Evolutionary conservation across 129 eudicot species (phyloP).

Genomic region (Smallanthus sonchifolius): DNA sequence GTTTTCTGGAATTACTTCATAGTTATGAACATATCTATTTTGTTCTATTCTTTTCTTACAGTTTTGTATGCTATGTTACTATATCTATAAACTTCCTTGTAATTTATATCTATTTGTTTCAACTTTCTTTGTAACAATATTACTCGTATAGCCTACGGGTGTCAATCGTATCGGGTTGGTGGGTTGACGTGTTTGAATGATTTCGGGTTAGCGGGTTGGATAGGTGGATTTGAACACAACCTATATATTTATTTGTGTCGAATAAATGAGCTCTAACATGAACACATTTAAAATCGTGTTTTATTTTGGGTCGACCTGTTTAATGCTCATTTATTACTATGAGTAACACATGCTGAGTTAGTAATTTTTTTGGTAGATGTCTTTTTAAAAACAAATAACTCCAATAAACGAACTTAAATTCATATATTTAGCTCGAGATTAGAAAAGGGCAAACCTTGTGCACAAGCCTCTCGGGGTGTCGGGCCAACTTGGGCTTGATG

Average conservation of each 20-base stretch:
- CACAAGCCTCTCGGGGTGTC: no score
- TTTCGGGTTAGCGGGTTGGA: no score
- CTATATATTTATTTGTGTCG: no score
- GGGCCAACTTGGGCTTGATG: no score
- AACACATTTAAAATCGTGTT: not conserved
- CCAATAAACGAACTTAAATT: not conserved
- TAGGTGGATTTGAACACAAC: no score
- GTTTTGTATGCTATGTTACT: conserved; percentile 24
- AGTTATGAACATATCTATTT: conserved; percentile 17
- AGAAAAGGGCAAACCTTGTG: not conserved
- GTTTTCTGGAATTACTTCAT: conserved; percentile 7
- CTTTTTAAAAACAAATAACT: not conserved
- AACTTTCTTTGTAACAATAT: not conserved
- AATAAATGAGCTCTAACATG: not conserved
- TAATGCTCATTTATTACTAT: not conserved
- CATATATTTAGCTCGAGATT: not conserved
- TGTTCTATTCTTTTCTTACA: conserved; percentile 24
- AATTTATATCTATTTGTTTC: not conserved
- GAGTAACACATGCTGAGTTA: not conserved
- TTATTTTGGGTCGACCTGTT: no score
- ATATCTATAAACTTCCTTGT: conserved; percentile 11
- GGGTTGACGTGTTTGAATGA: not conserved
- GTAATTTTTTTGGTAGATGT: not conserved
- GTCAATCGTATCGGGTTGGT: not conserved
- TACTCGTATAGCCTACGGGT: not conserved